Conservation (phyloP, 495 filamentous ascomycete genomes). For the Apodospora peruviana region DNA sequence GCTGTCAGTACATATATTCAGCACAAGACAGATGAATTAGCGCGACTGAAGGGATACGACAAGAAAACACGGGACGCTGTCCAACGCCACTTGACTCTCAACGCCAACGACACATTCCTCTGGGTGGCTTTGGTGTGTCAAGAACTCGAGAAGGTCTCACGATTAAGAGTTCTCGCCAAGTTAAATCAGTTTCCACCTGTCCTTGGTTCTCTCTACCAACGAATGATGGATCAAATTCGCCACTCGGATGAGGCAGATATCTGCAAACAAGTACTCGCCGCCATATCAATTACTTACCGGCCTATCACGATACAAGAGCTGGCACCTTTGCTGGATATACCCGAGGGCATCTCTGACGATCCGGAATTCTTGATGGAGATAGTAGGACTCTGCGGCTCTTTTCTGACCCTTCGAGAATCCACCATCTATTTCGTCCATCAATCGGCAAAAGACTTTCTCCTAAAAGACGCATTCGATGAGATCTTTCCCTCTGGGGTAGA, state of each 20-base stretch:
- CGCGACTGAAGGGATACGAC: slow-evolving; percentile 9
- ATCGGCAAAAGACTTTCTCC: slow-evolving; percentile 38
- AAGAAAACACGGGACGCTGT: slow-evolving; percentile 11
- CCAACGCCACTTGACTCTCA: slow-evolving; percentile 9
- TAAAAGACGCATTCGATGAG: not conserved
- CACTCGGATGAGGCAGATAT: not conserved
- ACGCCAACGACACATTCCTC: slow-evolving; percentile 28
- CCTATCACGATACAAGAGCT: slow-evolving; percentile 15
- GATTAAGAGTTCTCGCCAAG: slow-evolving; percentile 5
- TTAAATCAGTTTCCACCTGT: slow-evolving; percentile 13
- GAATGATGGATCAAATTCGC: slow-evolving; percentile 18
- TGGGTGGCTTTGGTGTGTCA: slow-evolving; percentile 31
- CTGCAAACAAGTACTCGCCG: slow-evolving; percentile 16
- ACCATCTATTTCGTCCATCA: slow-evolving; percentile 37
- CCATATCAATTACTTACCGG: slow-evolving; percentile 5
- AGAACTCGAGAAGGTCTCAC: slow-evolving; percentile 13
- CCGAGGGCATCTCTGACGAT: not conserved
- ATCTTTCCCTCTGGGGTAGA: slow-evolving; percentile 15
- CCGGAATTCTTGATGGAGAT: slow-evolving; percentile 3
- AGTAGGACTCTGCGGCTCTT: slow-evolving; percentile 25
- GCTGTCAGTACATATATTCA: slow-evolving; percentile 27
- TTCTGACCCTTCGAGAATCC: slow-evolving; percentile 23
- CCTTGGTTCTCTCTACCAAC: slow-evolving; percentile 17
- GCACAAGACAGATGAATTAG: slow-evolving; percentile 22
- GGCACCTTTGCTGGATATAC: slow-evolving; percentile 3